Percentiles rank a stretch among this genome's conserved stretches.
phyloP scores from a whole-genome alignment of 2,329 filamentous ascomycete species.

The Beauveria sp. region DNA sequence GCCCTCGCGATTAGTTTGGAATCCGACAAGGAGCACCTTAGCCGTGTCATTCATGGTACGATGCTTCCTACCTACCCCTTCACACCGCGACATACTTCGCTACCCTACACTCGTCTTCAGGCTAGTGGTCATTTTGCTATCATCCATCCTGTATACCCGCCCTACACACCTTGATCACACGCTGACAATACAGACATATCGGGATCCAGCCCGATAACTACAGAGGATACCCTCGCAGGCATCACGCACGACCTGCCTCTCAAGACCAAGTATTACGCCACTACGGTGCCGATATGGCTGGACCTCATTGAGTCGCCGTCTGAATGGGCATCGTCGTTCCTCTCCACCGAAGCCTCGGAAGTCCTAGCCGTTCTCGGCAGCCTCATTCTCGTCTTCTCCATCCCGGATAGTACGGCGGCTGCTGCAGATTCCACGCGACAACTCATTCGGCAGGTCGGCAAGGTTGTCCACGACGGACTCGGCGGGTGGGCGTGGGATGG shows the following conservation, averaged over 20 bases:
- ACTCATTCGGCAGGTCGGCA: slow-evolving; percentile 45
- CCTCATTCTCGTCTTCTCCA: slow-evolving; percentile 38
- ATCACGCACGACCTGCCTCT: slow-evolving; percentile 49
- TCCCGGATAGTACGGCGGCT: slow-evolving; percentile 15
- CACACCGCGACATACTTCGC: not conserved
- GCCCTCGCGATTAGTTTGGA: slow-evolving; percentile 50
- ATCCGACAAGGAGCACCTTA: slow-evolving; percentile 38
- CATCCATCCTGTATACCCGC: too few relatives aligned
- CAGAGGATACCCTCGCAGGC: slow-evolving; percentile 44
- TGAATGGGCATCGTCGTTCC: slow-evolving; percentile 53
- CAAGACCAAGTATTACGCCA: slow-evolving; percentile 53
- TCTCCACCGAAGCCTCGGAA: slow-evolving; percentile 53
- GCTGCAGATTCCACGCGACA: slow-evolving; percentile 21
- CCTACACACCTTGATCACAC: not conserved
- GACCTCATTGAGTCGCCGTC: slow-evolving; percentile 46
- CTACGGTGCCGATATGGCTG: slow-evolving; percentile 58
- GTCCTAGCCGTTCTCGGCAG: slow-evolving; percentile 55
- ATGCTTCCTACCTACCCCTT: not conserved
- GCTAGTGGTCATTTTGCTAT: too few relatives aligned
- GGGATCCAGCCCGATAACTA: slow-evolving; percentile 34
- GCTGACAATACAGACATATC: slow-evolving; percentile 39
- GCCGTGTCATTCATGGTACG: slow-evolving; percentile 46
- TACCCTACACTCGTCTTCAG: not conserved
- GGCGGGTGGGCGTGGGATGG: slow-evolving; percentile 60
- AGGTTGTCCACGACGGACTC: slow-evolving; percentile 48